Evolutionary conservation across 2,329 filamentous ascomycete genomes (phyloP), one percentile per base, ranked within the genome.

Genomic region (Bertia moriformis): DNA sequence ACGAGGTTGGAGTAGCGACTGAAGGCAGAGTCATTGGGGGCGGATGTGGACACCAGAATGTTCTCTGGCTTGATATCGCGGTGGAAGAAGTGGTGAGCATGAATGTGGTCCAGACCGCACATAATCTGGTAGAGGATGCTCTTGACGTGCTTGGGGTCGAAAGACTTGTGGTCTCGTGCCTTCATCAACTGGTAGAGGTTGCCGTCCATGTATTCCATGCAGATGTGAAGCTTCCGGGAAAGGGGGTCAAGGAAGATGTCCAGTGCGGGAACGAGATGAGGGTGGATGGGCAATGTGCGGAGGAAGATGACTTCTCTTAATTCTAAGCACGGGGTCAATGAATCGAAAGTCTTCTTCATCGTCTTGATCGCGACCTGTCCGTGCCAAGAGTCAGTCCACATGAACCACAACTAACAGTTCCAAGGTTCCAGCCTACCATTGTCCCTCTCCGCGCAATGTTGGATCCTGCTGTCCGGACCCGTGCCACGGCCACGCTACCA

Each of bases 111-210:
- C 19, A 98, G 71, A 40, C 91, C 91, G 39, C 86, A 83, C 64
- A 98, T 79, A 51, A 98, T 98, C 64, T 98, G 91, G 61, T 84
- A 95, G 27, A 98, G 69, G 45, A 98, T 93, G 65, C 89, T 96
- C 70, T 98, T 96, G 44, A 98, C 91, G 51, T 85, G 93, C 44
- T 73, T 75, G 40, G 83, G 83, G 53, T 98, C 91, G 19, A 98
- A 71, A 45, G 71, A 82, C 61, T 96, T 96, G 67, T 95, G 89
- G 49, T 98, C 91, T 43, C 91, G 78, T 39, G 91, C 82, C 66
- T 98, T 98, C 91, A 98, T 98, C 45, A 98, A 65, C 60, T 98
- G 91, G 60, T 98, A 98, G 1, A 98, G 71, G 59, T 98, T 98
- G 38, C 91, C 91, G 57, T 98, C 91, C 91, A 98, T 98, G 61